Base-by-base conservation (phyloP, 495 filamentous ascomycete genomes). In the Hypoxylon fuscum region DNA sequence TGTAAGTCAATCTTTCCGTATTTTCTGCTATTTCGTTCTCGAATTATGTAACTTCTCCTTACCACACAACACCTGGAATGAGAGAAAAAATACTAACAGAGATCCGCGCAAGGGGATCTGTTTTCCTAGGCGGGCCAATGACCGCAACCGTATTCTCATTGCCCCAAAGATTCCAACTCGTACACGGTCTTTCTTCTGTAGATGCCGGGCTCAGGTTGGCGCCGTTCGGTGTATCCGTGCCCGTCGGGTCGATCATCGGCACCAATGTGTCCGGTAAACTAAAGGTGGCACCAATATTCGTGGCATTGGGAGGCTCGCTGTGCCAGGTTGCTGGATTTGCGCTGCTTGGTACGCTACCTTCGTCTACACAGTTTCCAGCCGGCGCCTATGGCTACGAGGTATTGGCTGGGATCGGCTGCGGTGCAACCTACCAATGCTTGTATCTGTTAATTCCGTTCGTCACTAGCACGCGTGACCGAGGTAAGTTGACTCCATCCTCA, bases 151-250 rank as follows among this genome's bases (percentile, higher is more conserved):
- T 81, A 1, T 76, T 81, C 5, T 76, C 76, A 27, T 59, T 86
- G 4, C 80, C 83, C 0, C 70, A 81, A 34, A 72, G 79, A 49
- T 79, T 81, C 31, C 77, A 84, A 44, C 51, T 81, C 5, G 76
- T 82, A 2, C 64, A 80, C 22, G 68, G 63, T 0, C 50, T 68
- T 49, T 72, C 60, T 50, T 46, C 71, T 1, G 32, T 75, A 1
- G 60, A 68, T 0, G 77, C 84, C 0, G 85, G 82, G 8, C 55
- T 85, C 6, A 63, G 77, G 12, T 63, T 88, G 25, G 68, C 84
- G 2, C 78, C 79, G 5, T 76, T 78, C 29, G 31, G 73, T 0
- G 69, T 55, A 38, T 68, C 31, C 44, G 62, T 14, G 22, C 72
- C 80, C 1, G 25, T 78, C 15, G 76, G 75, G 0, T 70, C 74